Evolutionary conservation across 345 rosid species (phyloP), one percentile per base, ranked within the genome.

Genomic region (Euphorbia tirucalli): DNA sequence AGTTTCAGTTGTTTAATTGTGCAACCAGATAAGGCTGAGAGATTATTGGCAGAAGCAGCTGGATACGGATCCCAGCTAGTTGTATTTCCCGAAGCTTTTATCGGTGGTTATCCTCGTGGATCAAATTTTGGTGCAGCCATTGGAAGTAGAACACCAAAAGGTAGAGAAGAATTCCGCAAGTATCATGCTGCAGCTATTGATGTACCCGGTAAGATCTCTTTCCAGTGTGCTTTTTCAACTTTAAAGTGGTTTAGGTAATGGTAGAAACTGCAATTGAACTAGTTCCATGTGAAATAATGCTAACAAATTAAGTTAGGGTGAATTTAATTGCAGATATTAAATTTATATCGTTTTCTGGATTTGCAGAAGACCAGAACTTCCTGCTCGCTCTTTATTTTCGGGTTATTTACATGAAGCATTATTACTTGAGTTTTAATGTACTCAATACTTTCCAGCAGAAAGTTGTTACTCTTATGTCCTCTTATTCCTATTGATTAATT

Each of bases 21-120:
- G 39, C 16, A 30, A 71, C 58, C 83, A 91, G 97, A 88, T 48
- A 92, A 94, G 86, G 98, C 96, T 25, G 97, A 94, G 86, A 87
- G 95, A 62, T 76, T 94, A 71, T 76, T 92, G 73, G 88, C 91
- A 2, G 98, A 92, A 81, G 96, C 97, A 54, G 96, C 93, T 3
- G 86, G 86, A 11, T 79, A 75, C 30, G 98, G 98, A 5, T 83
- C 97, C 6, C 92, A 89, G 78, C 85, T 94, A 59, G 97, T 94
- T 30, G 91, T 94, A 70, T 92, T 94, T 77, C 98, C 98, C 18
- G 98, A 94, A 79, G 97, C 98, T 10, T 94, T 94, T 65, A 71
- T 94, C 19, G 98, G 97, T 0, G 97, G 98, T 0, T 94, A 92
- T 75, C 97, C 98, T 7, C 90, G 97, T 21, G 97, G 98, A 25